These are phyloP conservation scores for Barnettozyma wickerhamii DNA, from an alignment of 805 yeast genomes.

Conservation along the genomic window DNA sequence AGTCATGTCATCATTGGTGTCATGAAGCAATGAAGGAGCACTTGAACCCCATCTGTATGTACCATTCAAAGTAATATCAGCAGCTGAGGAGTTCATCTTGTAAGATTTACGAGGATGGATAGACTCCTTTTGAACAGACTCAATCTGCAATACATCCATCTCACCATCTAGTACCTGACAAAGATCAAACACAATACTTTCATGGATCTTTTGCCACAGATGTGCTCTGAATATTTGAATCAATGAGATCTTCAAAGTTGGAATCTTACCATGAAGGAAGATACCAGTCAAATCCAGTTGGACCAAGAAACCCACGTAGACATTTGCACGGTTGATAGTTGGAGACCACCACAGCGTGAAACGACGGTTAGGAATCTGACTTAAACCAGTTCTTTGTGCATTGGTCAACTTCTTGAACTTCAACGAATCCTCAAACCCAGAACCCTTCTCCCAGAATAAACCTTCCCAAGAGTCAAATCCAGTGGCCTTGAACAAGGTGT, in stretches of 20 bases:
- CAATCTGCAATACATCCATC: conserved; percentile 76
- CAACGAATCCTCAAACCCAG: conserved; percentile 95
- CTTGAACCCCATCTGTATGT: conserved; percentile 79
- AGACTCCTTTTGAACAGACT: conserved; percentile 81
- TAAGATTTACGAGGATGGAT: conserved; percentile 97
- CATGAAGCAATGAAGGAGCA: conserved; percentile 74
- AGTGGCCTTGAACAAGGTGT: conserved; percentile 91
- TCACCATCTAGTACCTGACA: conserved; percentile 91
- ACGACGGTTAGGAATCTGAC: conserved; percentile 96
- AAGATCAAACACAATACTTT: conserved; percentile 86
- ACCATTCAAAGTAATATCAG: conserved; percentile 79
- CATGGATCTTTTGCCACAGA: conserved; percentile 98
- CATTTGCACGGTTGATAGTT: conserved; percentile 95
- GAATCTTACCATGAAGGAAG: conserved; percentile 95
- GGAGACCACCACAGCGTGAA: conserved; percentile 99
- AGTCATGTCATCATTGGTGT: conserved; percentile 59
- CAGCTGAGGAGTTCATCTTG: conserved; percentile 93
- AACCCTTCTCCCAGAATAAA: conserved; percentile 95
- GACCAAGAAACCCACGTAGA: conserved; percentile 94
- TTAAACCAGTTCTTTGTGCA: conserved; percentile 95
- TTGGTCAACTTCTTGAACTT: conserved; percentile 92
- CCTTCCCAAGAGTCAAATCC: conserved; percentile 99
- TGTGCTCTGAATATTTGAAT: conserved; percentile 97
- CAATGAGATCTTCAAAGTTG: conserved; percentile 90
- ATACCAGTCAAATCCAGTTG: conserved; percentile 96